A percentile compares a stretch with the other conserved stretches of the same genome.
phyloP scores from a whole-genome alignment of 441 rosid genomes.

The Populus hybrid region DNA sequence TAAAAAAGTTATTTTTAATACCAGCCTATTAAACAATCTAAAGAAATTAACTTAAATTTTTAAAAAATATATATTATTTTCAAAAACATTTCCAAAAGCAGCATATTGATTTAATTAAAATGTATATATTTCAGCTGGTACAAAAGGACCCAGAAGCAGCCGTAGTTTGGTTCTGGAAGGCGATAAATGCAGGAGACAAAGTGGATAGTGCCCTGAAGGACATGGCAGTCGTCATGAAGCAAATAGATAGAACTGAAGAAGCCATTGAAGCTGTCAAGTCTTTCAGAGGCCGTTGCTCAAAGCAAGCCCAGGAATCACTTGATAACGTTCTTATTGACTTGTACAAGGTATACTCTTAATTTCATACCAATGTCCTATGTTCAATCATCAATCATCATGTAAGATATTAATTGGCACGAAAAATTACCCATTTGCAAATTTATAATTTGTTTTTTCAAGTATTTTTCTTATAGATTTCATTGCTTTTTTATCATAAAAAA shows the following conservation, averaged over 20 bases:
- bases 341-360: slow-evolving; percentile 52
- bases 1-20: too few relatives aligned
- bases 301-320: slow-evolving; percentile 72
- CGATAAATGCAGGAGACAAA: slow-evolving; percentile 79
- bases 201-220: slow-evolving; percentile 35
- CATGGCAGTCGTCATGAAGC: slow-evolving; percentile 92
- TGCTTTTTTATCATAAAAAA: too few relatives aligned
- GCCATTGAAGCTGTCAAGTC: slow-evolving; percentile 89
- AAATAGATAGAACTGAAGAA: slow-evolving; percentile 61
- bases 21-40: too few relatives aligned
- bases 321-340: slow-evolving; percentile 90
- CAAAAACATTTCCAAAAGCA: too few relatives aligned
- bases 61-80: too few relatives aligned
- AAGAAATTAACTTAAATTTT: too few relatives aligned
- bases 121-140: slow-evolving; percentile 41
- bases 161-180: slow-evolving; percentile 75
- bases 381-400: too few relatives aligned
- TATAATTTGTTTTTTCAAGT: too few relatives aligned
- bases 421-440: neutral
- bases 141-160: slow-evolving; percentile 75
- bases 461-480: neutral
- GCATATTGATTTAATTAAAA: too few relatives aligned
- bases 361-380: neutral
- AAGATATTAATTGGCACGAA: too few relatives aligned
- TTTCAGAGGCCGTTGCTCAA: slow-evolving; percentile 70